phyloP scores from a whole-genome alignment of 1,139 yeast genomes.

The Magnusiomyces suaveolens region DNA sequence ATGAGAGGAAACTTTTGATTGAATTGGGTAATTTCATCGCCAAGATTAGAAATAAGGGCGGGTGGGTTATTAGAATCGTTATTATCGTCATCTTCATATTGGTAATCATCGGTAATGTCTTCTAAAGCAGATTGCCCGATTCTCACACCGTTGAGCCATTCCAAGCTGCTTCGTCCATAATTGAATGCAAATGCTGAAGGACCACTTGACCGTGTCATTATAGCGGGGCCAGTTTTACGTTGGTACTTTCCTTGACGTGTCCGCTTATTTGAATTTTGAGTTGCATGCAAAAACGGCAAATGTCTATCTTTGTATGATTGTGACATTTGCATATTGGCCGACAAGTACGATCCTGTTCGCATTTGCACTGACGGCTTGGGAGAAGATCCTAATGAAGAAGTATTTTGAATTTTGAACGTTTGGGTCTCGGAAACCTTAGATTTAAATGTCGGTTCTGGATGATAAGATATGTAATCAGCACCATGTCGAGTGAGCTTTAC shows the following conservation, averaged over 20 bases:
- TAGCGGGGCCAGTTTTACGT: slow-evolving; percentile 10
- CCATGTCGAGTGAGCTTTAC: slow-evolving; percentile 35
- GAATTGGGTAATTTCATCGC: slow-evolving; percentile 82
- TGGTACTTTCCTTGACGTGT: background rate
- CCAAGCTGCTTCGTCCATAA: slow-evolving; percentile 37
- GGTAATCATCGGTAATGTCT: slow-evolving; percentile 23
- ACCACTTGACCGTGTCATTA: slow-evolving; percentile 14
- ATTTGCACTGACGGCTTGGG: slow-evolving; percentile 6
- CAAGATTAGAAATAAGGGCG: slow-evolving; percentile 54
- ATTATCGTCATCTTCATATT: slow-evolving; percentile 17
- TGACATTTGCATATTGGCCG: slow-evolving; percentile 3
- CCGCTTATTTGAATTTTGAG: slow-evolving; percentile 26
- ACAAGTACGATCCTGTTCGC: slow-evolving; percentile 11
- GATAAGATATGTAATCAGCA: slow-evolving; percentile 42
- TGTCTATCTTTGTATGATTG: background rate
- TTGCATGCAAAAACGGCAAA: background rate
- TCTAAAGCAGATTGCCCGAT: slow-evolving; percentile 49
- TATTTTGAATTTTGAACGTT: background rate
- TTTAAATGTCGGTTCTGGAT: slow-evolving; percentile 39
- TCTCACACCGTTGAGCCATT: slow-evolving; percentile 91
- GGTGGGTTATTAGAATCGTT: slow-evolving; percentile 27
- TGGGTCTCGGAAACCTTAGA: background rate
- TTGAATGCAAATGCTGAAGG: slow-evolving; percentile 22
- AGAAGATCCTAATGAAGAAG: background rate
- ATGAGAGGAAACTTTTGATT: slow-evolving; percentile 81